Evolutionary conservation across 208 protist species (phyloP).

Genomic region (Trypanosoma brucei): DNA sequence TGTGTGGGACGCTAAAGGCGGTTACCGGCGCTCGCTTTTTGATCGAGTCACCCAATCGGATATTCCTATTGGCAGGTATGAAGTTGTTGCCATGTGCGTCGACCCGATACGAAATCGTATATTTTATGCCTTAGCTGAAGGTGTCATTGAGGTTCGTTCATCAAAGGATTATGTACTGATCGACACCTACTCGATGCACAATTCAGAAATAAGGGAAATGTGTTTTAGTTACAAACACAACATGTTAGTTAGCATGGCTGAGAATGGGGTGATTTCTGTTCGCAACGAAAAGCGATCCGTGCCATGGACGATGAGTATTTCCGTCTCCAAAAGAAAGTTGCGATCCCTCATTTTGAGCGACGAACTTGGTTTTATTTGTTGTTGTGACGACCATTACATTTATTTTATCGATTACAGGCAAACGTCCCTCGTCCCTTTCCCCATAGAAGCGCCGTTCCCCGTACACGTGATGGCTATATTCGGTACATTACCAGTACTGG

Average conservation of each 20-base stretch:
- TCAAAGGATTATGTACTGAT: constrained; percentile 30
- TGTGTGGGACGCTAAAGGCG: constrained; percentile 52
- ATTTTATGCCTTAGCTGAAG: constrained; percentile 43
- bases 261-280: constrained; percentile 39
- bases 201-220: constrained; percentile 38
- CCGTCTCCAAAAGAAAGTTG: constrained; percentile 19
- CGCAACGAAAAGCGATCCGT: constrained; percentile 17
- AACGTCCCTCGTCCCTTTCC: constrained; percentile 1
- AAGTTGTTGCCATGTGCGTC: constrained; percentile 53
- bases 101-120: constrained; percentile 50
- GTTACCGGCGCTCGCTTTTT: constrained; percentile 35
- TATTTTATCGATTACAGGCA: constrained; percentile 54
- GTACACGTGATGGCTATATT: constrained; percentile 30
- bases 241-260: constrained; percentile 41
- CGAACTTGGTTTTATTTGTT: constrained; percentile 46
- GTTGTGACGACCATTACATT: constrained; percentile 30
- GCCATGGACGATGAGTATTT: constrained; percentile 1
- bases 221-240: constrained; percentile 39
- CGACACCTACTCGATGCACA: constrained; percentile 21
- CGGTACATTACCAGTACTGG: constrained; percentile 33
- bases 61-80: constrained; percentile 20
- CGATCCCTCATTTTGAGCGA: constrained; percentile 43
- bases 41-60: constrained; percentile 26
- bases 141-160: constrained; percentile 36
- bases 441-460: not conserved